Base-by-base conservation (phyloP, 2,329 filamentous ascomycete species). In the Monascus ruber region DNA sequence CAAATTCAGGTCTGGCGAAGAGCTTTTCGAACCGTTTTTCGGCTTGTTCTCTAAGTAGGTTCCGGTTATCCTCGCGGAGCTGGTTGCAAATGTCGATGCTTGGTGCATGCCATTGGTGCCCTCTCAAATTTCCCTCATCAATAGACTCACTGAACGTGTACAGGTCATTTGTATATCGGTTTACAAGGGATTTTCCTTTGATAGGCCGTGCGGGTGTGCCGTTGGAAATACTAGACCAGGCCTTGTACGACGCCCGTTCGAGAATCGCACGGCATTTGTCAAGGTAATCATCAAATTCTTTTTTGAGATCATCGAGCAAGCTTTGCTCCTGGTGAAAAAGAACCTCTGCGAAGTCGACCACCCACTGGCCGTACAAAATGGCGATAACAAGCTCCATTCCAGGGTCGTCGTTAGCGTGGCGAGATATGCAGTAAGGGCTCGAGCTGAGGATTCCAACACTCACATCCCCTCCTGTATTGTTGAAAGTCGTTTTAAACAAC, bases 321-420 rank as follows among this genome's bases (percentile, higher is more conserved):
- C 37, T 29, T 2, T 35, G 37, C 6, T 43, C 42, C 1, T 50
- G 25, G 2, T 46, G 32, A 25, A 51, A 47, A 24, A 54, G 36
- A 8, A 45, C 39, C 8, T 54, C 54, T 2, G 48, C 46, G 25
- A 50, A 50, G 33, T 61, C 59, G 8, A 48, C 26, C 1, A 59
- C 38, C 40, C 56, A 61, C 38, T 59, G 56, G 17, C 50, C 47
- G 33, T 54, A 59, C 25, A 52, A 40, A 26, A 58, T 51, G 5
- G 40, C 41, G 34, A 62, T 48, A 7, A 59, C 49, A 7, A 60
- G 43, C 35, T 62, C 59, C 46, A 62, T 38, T 3, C 56, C 58
- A 1, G 52, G 53, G 33, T 53, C 50, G 6, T 54, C 52, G 24
- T 47, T 37, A 10, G 32, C 33, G 7, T 42, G 37, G 10, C 38